phyloP scores from a whole-genome alignment of 2,329 filamentous ascomycete genomes.

The Metarhizium robertsii region DNA sequence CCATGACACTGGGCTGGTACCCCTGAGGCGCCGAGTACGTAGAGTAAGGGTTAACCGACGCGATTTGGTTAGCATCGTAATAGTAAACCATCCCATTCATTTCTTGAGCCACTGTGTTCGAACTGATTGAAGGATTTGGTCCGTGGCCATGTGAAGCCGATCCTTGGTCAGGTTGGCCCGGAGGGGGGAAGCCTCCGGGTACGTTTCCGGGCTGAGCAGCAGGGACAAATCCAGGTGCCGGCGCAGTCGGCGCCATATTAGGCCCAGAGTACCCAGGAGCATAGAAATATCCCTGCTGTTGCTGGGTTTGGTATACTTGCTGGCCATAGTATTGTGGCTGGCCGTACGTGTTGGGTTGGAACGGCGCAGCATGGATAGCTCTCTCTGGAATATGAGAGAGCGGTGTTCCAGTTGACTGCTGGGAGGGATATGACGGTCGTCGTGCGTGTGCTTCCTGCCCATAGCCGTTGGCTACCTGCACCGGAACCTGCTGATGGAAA shows the following conservation, averaged over 20 bases:
- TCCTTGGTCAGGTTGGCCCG: slow-evolving; percentile 29
- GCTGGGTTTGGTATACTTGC: slow-evolving; percentile 28
- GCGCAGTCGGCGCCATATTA: slow-evolving; percentile 40
- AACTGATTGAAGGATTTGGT: slow-evolving; percentile 16
- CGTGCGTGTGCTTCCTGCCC: slow-evolving; percentile 54
- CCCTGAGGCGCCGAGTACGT: slow-evolving; percentile 38
- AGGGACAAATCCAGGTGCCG: slow-evolving; percentile 49
- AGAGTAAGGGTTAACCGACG: slow-evolving; percentile 40
- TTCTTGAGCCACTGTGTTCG: slow-evolving; percentile 66
- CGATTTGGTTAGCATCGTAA: slow-evolving; percentile 69
- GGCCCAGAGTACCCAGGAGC: slow-evolving; percentile 39
- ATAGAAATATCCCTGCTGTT: slow-evolving; percentile 60
- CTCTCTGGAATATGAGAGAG: slow-evolving; percentile 88
- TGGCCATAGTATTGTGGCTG: slow-evolving; percentile 48
- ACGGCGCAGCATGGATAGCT: slow-evolving; percentile 81
- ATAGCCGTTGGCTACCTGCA: slow-evolving; percentile 53
- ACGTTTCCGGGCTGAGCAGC: slow-evolving; percentile 37
- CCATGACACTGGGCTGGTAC: slow-evolving; percentile 50
- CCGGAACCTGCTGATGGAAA: slow-evolving; percentile 90
- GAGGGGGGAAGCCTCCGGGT: slow-evolving; percentile 31
- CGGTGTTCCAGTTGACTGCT: slow-evolving; percentile 67
- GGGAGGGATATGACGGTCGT: slow-evolving; percentile 60
- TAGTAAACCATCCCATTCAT: slow-evolving; percentile 96
- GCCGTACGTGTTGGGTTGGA: slow-evolving; percentile 65
- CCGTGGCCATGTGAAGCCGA: slow-evolving; percentile 20